Evolutionary conservation across 2,329 filamentous ascomycete genomes (phyloP), one percentile per base, ranked within the genome.

Genomic region (Leptographium galeiforme): DNA sequence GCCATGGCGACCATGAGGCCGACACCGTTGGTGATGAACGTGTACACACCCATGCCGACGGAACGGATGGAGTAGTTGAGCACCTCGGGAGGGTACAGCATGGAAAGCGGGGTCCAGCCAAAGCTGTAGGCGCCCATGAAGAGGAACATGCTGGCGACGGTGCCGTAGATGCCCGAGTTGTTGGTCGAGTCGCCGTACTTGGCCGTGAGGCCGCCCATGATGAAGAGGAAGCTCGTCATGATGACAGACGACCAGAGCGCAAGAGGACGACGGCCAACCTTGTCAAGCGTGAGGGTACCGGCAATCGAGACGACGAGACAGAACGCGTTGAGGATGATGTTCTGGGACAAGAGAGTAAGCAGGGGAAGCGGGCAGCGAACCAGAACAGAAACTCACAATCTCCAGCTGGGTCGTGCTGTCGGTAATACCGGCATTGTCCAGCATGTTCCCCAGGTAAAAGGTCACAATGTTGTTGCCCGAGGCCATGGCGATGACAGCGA

Each of bases 51-150:
- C 43, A 70, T 56, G 65, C 73, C 57, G 68, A 73, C 61, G 62
- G 70, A 50, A 60, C 65, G 53, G 38, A 70, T 66, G 52, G 68
- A 65, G 59, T 66, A 70, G 13, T 65, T 65, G 41, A 71, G 61
- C 38, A 70, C 67, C 57, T 71, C 68, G n/a, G 68, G 63, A 2
- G 67, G 62, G 55, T 71, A 77, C 18, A 72, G 69, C 45, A 72
- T 68, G 52, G 74, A 66, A 18, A 76, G 65, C 52, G 71, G 71
- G 30, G 73, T 74, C 67, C 71, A 74, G 32, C 69, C 72, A 53
- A 79, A 63, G 1, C 72, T 74, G 64, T 72, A 80, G 33, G 75
- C 67, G 55, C 74, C 72, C 1, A 73, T 73, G 56, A 77, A 78
- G 41, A 79, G 64, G 64, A 78, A 79, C 51, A 78, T 73, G 60